Evolutionary conservation across 306 rosid genomes (phyloP), one percentile per base, ranked within the genome.

Genomic region (Phaseolus lunatus): DNA sequence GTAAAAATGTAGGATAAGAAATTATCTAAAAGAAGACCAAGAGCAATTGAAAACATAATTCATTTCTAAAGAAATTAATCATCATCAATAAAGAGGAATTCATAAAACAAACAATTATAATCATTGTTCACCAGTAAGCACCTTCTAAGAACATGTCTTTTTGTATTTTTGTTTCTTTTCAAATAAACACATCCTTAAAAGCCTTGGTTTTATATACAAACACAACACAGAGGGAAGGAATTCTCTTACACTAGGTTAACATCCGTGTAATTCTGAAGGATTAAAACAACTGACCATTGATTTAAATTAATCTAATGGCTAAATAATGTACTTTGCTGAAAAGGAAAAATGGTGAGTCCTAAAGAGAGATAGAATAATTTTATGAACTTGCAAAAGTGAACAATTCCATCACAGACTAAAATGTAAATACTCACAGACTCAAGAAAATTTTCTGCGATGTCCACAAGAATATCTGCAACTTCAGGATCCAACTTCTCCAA

Each of bases 361-460:
- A 56, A 56, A 53, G 68, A 18, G 69, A 63, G 11, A n/a, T 7
- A 6, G 33, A 58, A 31, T 74, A 78, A 62, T 22, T 53, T 77
- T 59, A 67, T 26, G 26, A 14, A 31, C 15, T 23, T 62, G 22
- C 73, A 69, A 54, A 53, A 7, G 20, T 69, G 68, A 68, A 72
- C 45, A 19, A 11, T 52, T 70, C 11, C 61, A 45, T 41, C 54
- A 62, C 41, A 65, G 49, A 19, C 12, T 5, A 6, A 71, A 52
- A 71, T 5, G 54, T 6, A 50, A 84, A 48, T 49, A 89, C 99
- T 92, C 75, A 90, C 99, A 20, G 97, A 89, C 71, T 95, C 99
- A n/a, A 95, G 89, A 88, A 95, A 95, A 44, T 91, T 90, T 64
- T 95, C 97, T 26, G 97, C 97, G 64, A 95, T 86, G 73, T 92